Base-by-base conservation (phyloP, 495 filamentous ascomycete species). In the Sporormia fimetaria region DNA sequence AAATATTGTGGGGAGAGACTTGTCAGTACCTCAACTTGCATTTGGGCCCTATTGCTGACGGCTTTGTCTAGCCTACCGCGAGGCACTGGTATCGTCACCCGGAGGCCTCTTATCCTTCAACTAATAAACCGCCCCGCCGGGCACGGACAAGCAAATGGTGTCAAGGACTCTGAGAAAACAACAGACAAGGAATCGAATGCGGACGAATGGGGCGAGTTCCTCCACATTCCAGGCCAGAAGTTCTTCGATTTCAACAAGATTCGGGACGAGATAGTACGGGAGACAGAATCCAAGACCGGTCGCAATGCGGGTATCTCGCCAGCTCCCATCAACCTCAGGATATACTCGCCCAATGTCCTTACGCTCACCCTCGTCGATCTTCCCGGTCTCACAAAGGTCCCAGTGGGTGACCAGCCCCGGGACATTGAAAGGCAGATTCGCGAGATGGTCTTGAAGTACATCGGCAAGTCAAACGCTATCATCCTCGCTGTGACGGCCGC, bases 171-270 rank as follows among this genome's bases (percentile, higher is more conserved):
- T 28, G 63, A 76, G 46, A 69, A 88, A 47, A 70, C 75, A 18
- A 71, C 73, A 7, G 90, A 96, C 62, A 78, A 78, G 57, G 83
- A 83, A 43, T 78, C 84, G 49, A 99, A 99, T 62, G 60, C 74
- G 21, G 87, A 96, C 57, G 92, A 99, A 63, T 96, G 93, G 79
- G 92, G 90, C 65, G 92, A 99, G 69, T 99, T 99, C 64, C 71
- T 96, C 36, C 92, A 99, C 61, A 85, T 99, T 42, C 92, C 90
- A 24, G 90, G 90, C 51, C 83, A 99, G 68, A 96, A 96, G 67
- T 96, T 93, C 71, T 76, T 76, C 68, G 92, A 99, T 64, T 99
- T 99, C 70, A 92, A 93, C 71, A 94, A 95, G 72, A 94, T 99
- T 53, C 77, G 92, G 45, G 92, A 99, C 27, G 92, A 99, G 68